Evolutionary conservation across 2,329 filamentous ascomycete species (phyloP).

Genomic region (Diplodia corticola): DNA sequence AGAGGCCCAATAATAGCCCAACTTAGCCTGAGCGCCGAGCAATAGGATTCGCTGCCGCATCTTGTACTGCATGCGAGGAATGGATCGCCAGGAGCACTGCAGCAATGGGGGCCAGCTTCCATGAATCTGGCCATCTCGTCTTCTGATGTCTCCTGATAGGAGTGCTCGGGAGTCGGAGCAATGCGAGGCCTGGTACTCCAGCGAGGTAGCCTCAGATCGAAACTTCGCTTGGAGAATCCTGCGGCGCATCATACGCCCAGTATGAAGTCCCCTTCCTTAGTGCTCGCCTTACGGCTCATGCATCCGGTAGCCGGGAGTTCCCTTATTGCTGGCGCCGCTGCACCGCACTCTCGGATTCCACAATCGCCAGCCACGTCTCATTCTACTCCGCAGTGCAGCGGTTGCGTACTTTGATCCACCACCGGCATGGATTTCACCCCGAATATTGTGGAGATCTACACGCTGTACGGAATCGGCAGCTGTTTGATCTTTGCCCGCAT

Average conservation of each 20-base stretch:
- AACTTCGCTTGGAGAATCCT: background rate
- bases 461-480: conserved; percentile 37
- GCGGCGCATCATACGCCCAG: background rate
- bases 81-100: background rate
- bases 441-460: conserved; percentile 38
- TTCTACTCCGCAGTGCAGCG: background rate
- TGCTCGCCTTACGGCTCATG: background rate
- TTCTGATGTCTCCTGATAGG: background rate
- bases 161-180: no score
- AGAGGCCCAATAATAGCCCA: background rate
- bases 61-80: background rate
- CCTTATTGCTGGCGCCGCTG: background rate
- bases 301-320: background rate
- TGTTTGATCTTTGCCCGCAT: conserved; percentile 36
- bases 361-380: background rate
- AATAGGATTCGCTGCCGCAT: background rate
- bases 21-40: background rate
- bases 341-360: background rate
- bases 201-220: background rate
- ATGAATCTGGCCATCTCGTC: background rate
- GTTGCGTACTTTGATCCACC: background rate
- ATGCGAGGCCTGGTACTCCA: background rate
- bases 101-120: background rate
- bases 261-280: background rate
- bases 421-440: background rate